phyloP scores from a whole-genome alignment of 78 protist species.

The Dictyostelium discoideum region dicty_2.7 NC_007089.4:1788501-1789000 shows the following conservation, averaged over 20 bases:
- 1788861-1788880: slow-evolving; percentile 90
- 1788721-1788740: slow-evolving; percentile 86
- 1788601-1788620: slow-evolving; percentile 87
- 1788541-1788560: slow-evolving; percentile 91
- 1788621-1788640: slow-evolving; percentile 85
- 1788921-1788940: slow-evolving; percentile 94
- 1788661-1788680: slow-evolving; percentile 87
- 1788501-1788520: slow-evolving; percentile 33
- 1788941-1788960: slow-evolving; percentile 91
- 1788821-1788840: slow-evolving; percentile 90
- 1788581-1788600: slow-evolving; percentile 73
- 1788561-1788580: slow-evolving; percentile 86
- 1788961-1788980: slow-evolving; percentile 88
- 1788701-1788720: slow-evolving; percentile 89
- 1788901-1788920: slow-evolving; percentile 90
- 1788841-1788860: slow-evolving; percentile 94
- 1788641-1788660: slow-evolving; percentile 89
- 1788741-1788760: slow-evolving; percentile 77
- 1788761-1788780: slow-evolving; percentile 84
- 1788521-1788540: slow-evolving; percentile 76
- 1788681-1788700: slow-evolving; percentile 91
- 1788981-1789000: slow-evolving; percentile 92
- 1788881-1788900: slow-evolving; percentile 84
- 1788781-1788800: slow-evolving; percentile 84
- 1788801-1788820: slow-evolving; percentile 89